Base-by-base conservation (phyloP, 257 asterid genomes). In the Misopates orontium region DNA sequence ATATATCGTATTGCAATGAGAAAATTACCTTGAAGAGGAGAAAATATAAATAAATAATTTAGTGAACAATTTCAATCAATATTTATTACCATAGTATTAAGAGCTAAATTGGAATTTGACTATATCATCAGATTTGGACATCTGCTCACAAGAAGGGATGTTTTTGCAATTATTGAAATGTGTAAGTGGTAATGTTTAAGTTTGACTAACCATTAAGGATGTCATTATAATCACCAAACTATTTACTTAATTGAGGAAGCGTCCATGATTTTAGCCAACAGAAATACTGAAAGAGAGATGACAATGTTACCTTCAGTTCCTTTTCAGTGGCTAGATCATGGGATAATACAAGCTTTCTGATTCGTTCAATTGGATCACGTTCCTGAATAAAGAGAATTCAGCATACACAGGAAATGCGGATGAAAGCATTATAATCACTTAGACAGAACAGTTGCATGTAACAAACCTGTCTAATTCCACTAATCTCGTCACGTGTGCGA, bases 401-500 rank as follows among this genome's bases (percentile, higher is more conserved):
- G 62, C 25, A 14, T 9, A 41, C 23, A 65, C 44, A 42, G 10
- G 10, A 52, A 28, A 48, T 28, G 16, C 53, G 52, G 62, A 44
- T 16, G 54, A 24, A 62, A 42, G 39, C 17, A 74, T 12, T 11
- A n/a, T n/a, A n/a, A n/a, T 19, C 22, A 45, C 42, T 40, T 40
- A 14, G 49, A 53, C 24, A 55, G 23, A 68, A 44, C 4, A 42
- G 28, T 56, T 51, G 67, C 54, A 47, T 10, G 56, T 67, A 59
- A 45, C 40, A 40, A 16, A 93, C 99, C 97, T 94, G 97, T 81
- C 99, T 85, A 68, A 94, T 76, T 48, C 93, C 97, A 73, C 85
- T 73, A 72, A 94, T 86, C 80, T 86, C 99, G 77, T 88, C 98
- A 77, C 98, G 96, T 18, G 99, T 88, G 21, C 99, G 97, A 57